Conservation (phyloP, 140 eudicot species). For the Oenanthe javanica region DNA sequence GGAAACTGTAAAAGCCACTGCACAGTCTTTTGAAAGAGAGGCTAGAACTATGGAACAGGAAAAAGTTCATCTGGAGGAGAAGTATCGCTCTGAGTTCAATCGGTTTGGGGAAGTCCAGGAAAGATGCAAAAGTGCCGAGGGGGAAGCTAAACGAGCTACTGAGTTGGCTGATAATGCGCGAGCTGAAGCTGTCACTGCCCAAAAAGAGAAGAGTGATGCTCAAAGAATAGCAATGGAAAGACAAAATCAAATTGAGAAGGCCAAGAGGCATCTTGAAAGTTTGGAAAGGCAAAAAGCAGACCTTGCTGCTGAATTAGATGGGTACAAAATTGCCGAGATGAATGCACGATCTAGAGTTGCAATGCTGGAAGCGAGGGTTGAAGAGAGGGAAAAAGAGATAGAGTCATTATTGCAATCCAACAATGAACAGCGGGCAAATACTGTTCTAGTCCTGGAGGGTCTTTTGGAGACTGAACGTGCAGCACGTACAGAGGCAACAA, state of each 20-base stretch:
- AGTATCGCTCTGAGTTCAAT: slow-evolving; percentile 58
- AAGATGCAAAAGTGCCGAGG: slow-evolving; percentile 75
- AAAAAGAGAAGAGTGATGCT: slow-evolving; percentile 57
- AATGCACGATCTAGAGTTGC: slow-evolving; percentile 73
- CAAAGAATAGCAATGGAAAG: slow-evolving; percentile 69
- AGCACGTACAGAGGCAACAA: slow-evolving; percentile 84
- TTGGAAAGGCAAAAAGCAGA: slow-evolving; percentile 64
- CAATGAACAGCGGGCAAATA: slow-evolving; percentile 71
- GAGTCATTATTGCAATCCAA: slow-evolving; percentile 64
- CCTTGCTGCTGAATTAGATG: slow-evolving; percentile 46
- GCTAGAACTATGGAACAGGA: slow-evolving; percentile 75
- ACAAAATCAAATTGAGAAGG: slow-evolving; percentile 59
- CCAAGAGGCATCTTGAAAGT: slow-evolving; percentile 68
- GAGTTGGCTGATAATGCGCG: slow-evolving; percentile 85
- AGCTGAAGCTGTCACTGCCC: slow-evolving; percentile 82
- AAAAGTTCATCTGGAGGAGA: slow-evolving; percentile 60
- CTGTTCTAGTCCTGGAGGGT: slow-evolving; percentile 71
- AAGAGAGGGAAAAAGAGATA: slow-evolving; percentile 79
- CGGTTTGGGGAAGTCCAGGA: slow-evolving; percentile 80
- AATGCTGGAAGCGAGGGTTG: slow-evolving; percentile 65
- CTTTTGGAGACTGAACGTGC: slow-evolving; percentile 77
- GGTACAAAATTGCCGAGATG: slow-evolving; percentile 54
- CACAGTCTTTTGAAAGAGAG: slow-evolving; percentile 75
- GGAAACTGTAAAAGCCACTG: slow-evolving; percentile 54
- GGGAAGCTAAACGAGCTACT: slow-evolving; percentile 78